These are phyloP conservation scores for Cryptococcus sp. DNA, from an alignment of 1,284 basidiomycete species.

Conservation along the genomic window DNA sequence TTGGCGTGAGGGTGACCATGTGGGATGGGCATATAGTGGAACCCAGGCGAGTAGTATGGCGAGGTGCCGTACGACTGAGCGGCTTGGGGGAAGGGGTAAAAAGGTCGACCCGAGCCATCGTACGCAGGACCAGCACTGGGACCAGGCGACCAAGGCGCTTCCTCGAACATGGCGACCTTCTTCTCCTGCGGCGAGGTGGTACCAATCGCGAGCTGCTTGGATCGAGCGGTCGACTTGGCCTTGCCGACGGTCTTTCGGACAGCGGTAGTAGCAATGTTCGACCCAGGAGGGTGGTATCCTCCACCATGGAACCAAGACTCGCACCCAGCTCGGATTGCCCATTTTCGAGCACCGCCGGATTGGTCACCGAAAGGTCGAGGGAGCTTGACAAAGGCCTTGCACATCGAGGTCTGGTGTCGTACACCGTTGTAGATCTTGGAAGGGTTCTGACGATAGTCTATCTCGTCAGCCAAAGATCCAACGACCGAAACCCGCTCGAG, in stretches of 20 bases:
- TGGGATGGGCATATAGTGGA: slow-evolving; percentile 28
- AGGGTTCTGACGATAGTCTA: slow-evolving; percentile 46
- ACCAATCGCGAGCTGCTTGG: slow-evolving; percentile 37
- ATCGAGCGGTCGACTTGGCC: slow-evolving; percentile 23
- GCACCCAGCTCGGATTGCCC: slow-evolving; percentile 45
- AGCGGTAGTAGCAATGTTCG: slow-evolving; percentile 3
- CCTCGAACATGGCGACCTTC: slow-evolving; percentile 1
- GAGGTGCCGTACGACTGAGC: background rate
- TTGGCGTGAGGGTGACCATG: slow-evolving; percentile 11
- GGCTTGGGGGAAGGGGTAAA: slow-evolving; percentile 1
- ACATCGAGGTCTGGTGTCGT: slow-evolving; percentile 46
- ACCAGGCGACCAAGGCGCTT: slow-evolving; percentile 9
- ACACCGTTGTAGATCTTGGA: slow-evolving; percentile 48
- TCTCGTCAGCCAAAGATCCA: background rate
- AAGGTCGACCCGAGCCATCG: slow-evolving; percentile 20
- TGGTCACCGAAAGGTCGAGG: slow-evolving; percentile 45
- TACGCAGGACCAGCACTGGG: slow-evolving; percentile 32
- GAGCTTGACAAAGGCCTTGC: slow-evolving; percentile 46
- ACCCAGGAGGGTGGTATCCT: slow-evolving; percentile 32
- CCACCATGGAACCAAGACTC: slow-evolving; percentile 41
- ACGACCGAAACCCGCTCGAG: background rate
- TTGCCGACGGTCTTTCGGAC: slow-evolving; percentile 18
- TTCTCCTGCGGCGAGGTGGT: slow-evolving; percentile 9
- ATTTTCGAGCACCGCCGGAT: slow-evolving; percentile 43
- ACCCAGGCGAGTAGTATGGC: slow-evolving; percentile 21